phyloP scores from a whole-genome alignment of 257 asterid genomes.

The Parsonsia alboflavescens region DNA sequence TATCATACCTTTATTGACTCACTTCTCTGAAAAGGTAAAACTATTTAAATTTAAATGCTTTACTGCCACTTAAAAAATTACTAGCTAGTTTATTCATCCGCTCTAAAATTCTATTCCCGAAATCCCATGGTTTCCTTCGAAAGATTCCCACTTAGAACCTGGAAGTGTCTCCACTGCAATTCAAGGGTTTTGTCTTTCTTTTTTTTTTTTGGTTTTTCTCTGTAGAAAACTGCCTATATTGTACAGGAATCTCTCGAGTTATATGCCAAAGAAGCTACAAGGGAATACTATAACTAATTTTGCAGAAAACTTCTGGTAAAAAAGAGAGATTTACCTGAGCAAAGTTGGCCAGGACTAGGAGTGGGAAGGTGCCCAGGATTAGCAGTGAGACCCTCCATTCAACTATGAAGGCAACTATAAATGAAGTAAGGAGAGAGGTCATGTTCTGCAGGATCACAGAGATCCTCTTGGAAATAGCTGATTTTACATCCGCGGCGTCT shows the following conservation, averaged over 20 bases:
- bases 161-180: not conserved
- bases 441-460: conserved; percentile 92
- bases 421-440: conserved; percentile 96
- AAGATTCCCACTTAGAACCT: too few species aligned
- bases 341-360: conserved; percentile 91
- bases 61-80: too few species aligned
- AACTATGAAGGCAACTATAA: conserved; percentile 91
- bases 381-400: conserved; percentile 98
- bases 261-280: not conserved
- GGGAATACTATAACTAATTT: not conserved
- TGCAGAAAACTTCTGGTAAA: not conserved
- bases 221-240: too few species aligned
- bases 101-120: too few species aligned
- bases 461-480: conserved; percentile 97
- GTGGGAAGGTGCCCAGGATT: conserved; percentile 86
- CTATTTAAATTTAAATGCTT: too few species aligned
- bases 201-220: not conserved
- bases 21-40: too few species aligned
- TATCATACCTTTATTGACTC: not conserved
- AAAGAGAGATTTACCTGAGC: conserved; percentile 77
- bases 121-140: too few species aligned
- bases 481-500: conserved; percentile 92
- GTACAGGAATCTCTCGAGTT: not conserved
- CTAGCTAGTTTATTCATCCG: too few species aligned
- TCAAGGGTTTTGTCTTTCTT: not conserved